These are phyloP conservation scores for Pyricularia sp. DNA, from an alignment of 2,329 filamentous ascomycete genomes.

Conservation along the genomic window DNA sequence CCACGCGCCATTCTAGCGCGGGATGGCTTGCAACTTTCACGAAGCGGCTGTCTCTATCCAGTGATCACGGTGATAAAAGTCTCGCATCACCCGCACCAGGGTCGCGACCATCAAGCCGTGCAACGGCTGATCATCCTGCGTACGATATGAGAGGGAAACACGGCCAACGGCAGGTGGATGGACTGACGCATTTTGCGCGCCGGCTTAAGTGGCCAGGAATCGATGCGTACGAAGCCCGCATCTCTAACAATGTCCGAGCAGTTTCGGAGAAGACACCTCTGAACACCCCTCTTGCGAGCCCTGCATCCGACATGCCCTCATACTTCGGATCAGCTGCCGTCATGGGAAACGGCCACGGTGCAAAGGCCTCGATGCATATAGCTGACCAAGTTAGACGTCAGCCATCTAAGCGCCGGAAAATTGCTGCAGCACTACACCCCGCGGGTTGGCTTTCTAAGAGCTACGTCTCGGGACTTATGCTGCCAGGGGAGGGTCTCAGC, in stretches of 20 bases:
- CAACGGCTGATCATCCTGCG: slow-evolving; percentile 17
- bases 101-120: slow-evolving; percentile 6
- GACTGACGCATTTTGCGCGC: slow-evolving; percentile 49
- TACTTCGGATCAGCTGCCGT: slow-evolving; percentile 28
- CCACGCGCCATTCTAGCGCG: slow-evolving; percentile 16
- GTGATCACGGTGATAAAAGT: slow-evolving; percentile 18
- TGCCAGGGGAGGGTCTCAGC: slow-evolving; percentile 49
- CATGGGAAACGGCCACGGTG: slow-evolving; percentile 10
- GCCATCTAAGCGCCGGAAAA: slow-evolving; percentile 34
- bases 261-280: slow-evolving; percentile 27
- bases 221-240: slow-evolving; percentile 34
- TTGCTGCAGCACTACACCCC: slow-evolving; percentile 43
- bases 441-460: slow-evolving; percentile 56
- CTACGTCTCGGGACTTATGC: slow-evolving; percentile 50
- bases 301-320: slow-evolving; percentile 25
- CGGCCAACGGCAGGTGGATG: slow-evolving; percentile 44
- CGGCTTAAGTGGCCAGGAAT: slow-evolving; percentile 51
- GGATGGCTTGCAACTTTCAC: slow-evolving; percentile 47
- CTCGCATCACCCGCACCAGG: slow-evolving; percentile 16
- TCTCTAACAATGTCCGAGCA: slow-evolving; percentile 33
- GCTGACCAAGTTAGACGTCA: slow-evolving; percentile 14
- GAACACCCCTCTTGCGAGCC: slow-evolving; percentile 22
- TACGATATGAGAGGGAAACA: slow-evolving; percentile 44
- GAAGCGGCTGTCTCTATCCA: slow-evolving; percentile 34
- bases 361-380: slow-evolving; percentile 2